Percentiles rank a stretch among this genome's conserved stretches.
These are phyloP conservation scores for Magnusiomyces ingens DNA, from an alignment of 1,139 yeast species.

Conservation along the genomic window DNA sequence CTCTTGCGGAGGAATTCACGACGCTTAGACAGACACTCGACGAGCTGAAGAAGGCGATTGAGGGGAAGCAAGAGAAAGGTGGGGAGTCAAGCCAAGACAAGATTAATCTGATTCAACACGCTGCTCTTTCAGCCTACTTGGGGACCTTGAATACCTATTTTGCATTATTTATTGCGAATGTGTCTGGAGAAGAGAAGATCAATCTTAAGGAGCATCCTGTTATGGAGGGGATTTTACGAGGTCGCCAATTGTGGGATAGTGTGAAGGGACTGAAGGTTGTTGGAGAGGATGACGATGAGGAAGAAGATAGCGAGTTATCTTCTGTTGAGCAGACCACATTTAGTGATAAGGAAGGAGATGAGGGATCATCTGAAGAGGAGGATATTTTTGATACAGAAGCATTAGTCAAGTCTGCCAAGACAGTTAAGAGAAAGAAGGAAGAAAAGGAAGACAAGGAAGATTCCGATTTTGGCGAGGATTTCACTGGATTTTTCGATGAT, in stretches of 20 bases:
- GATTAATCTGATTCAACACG: constrained; percentile 43
- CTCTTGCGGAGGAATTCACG: constrained; percentile 61
- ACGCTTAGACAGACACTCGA: constrained; percentile 43
- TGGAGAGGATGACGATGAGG: constrained; percentile 17
- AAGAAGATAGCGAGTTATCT: constrained; percentile 15
- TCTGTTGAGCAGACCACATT: constrained; percentile 9
- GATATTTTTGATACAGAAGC: constrained; percentile 15
- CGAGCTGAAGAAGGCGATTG: constrained; percentile 24
- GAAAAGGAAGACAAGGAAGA: constrained; percentile 13
- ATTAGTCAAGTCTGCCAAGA: constrained; percentile 15
- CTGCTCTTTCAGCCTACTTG: constrained; percentile 50
- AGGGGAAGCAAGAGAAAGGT: constrained; percentile 19
- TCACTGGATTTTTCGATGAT: constrained; percentile 10
- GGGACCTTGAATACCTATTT: constrained; percentile 71
- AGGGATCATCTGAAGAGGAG: constrained; percentile 22
- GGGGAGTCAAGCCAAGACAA: not conserved
- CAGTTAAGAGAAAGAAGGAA: constrained; percentile 14
- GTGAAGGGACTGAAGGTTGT: constrained; percentile 23
- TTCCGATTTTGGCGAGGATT: constrained; percentile 20
- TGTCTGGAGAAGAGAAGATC: constrained; percentile 44
- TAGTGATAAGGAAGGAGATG: constrained; percentile 13
- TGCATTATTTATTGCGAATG: constrained; percentile 56
- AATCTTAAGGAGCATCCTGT: constrained; percentile 81
- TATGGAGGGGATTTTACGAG: constrained; percentile 74
- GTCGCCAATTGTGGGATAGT: constrained; percentile 80